These are phyloP conservation scores for Auricularia auricula-judae DNA, from an alignment of 768 basidiomycete species.

Conservation along the genomic window DNA sequence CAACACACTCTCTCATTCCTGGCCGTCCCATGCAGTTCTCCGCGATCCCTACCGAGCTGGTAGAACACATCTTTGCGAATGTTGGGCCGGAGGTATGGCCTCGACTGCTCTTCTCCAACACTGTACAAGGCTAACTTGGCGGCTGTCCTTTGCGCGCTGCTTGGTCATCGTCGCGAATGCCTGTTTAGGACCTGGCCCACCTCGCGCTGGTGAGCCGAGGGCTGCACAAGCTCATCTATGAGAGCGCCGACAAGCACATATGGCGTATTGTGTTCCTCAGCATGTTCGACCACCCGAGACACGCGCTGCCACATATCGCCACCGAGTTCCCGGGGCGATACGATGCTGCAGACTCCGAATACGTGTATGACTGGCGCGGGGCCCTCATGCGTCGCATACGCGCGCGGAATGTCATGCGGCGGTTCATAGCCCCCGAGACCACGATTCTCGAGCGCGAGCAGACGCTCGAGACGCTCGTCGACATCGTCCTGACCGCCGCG, in stretches of 20 bases:
- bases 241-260: slow-evolving; percentile 42
- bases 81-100: not conserved
- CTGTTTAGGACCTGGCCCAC: slow-evolving; percentile 34
- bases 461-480: slow-evolving; percentile 31
- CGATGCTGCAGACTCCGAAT: slow-evolving; percentile 6
- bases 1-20: not conserved
- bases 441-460: slow-evolving; percentile 26
- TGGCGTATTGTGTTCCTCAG: slow-evolving; percentile 58
- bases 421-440: not conserved
- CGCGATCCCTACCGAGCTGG: not conserved
- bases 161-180: not conserved
- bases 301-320: slow-evolving; percentile 4
- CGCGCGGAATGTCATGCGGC: slow-evolving; percentile 32
- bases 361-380: slow-evolving; percentile 37
- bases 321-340: slow-evolving; percentile 1
- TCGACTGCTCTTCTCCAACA: not conserved
- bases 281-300: slow-evolving; percentile 58
- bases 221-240: slow-evolving; percentile 39
- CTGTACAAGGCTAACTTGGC: not conserved
- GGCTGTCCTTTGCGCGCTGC: not conserved
- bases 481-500: slow-evolving; percentile 31
- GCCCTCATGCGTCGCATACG: slow-evolving; percentile 39
- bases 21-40: not conserved
- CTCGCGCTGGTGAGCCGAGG: slow-evolving; percentile 46
- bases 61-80: not conserved